Base-by-base conservation (phyloP, 2,329 filamentous ascomycete species). In the Orbilia oligospora region DNA sequence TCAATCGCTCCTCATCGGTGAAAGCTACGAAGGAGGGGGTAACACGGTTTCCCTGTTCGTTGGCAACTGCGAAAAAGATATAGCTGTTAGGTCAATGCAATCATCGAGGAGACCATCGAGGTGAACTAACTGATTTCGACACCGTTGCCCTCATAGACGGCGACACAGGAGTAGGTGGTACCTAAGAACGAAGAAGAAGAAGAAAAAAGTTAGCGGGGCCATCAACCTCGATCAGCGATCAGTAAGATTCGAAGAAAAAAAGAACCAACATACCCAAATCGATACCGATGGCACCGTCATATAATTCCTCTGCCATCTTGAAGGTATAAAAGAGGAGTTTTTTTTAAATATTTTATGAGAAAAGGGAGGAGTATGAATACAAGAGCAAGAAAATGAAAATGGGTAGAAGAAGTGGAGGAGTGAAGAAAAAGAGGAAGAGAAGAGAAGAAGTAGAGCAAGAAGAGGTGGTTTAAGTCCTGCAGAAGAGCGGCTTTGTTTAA, bases 281-380 rank as follows among this genome's bases (percentile, higher is more conserved):
- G 89, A 99, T 99, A 91, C 96, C 96, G 89, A 98, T 93, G 91
- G 96, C 96, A 92, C 96, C 96, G 87, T 99, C 96, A 87, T 98
- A 99, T 84, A 97, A 91, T 91, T 97, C 95, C 87, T 97, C 94
- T 86, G 93, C 91, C 95, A 97, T 97, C 86, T 88, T 93, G 70
- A 75, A 72, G 27, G 58, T 70, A 49, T 80, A 56, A 79, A 76
- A 55, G 36, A 41, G 36, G 33, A 36, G 41, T n/a, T 53, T 36
- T 51, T 61, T 56, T 51, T 49, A 51, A 18, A 51, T 69, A 30
- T 72, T 67, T 64, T 64, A 58, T 65, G 20, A 56, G n/a, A 46
- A 69, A 53, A 30, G 49, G 49, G 36, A 53, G 55, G 65, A 83
- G 80, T 82, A 81, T 80, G 84, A 83, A 83, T 65, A 78, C 73